Base-by-base conservation (phyloP, 768 basidiomycete species). In the Gymnopilus junonius region DNA sequence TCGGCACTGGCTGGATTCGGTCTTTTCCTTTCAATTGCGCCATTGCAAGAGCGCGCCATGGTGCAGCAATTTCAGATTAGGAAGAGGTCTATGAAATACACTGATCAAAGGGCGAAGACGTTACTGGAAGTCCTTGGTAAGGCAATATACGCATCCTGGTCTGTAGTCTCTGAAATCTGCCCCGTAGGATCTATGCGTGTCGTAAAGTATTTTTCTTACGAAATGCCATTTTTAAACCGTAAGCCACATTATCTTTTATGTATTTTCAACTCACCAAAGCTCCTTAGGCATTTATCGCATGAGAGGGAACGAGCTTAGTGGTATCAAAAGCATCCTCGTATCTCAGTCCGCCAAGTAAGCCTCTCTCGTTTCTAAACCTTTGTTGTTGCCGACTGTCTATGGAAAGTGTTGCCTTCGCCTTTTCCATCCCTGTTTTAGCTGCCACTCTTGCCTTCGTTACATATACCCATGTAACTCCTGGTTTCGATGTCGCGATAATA, bases 121-220 rank as follows among this genome's bases (percentile, higher is more conserved):
- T 75, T 92, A n/a, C 80, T 87, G 17, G 90, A 91, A 69, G 82
- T 89, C 7, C 71, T 92, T 10, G 82, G 88, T 80, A 72, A 63
- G 76, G 54, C 23, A 46, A 17, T 17, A 32, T 23, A 11, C 20
- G 53, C 34, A 43, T 15, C 10, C 4, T 21, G 32, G 8, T 17
- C 10, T n/a, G 23, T 4, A 37, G 10, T 46, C n/a, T 3, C 17
- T 37, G 11, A 25, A 42, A 5, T 53, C 12, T 10, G 29, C 1
- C 29, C 20, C 39, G 34, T 55, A 83, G 85, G 83, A 51, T 83
- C 82, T 1, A 90, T 91, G 88, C 82, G 87, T 4, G 82, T 90
- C n/a, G 86, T 92, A 58, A 91, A 91, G 72, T 90, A 87, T 68
- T 92, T 92, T 71, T 87, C 85, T 27, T 91, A 90, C 65, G 91